Evolutionary conservation across 1,284 basidiomycete species (phyloP).

Genomic region (Somion occarium): DNA sequence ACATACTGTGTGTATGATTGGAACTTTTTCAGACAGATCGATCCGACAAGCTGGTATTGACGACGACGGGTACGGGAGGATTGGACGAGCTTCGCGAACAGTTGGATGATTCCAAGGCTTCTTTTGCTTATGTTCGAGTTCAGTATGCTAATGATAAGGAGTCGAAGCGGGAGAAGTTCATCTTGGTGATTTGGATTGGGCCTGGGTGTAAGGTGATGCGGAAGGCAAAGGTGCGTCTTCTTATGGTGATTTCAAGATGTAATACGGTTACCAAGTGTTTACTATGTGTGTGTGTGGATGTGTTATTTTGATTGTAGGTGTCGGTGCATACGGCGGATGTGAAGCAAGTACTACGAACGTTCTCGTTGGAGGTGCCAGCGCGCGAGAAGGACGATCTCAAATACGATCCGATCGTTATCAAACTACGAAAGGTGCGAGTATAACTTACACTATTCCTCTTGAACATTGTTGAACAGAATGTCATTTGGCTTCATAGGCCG

Average conservation of each 20-base stretch:
- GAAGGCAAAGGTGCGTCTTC: constrained; percentile 72
- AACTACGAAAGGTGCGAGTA: constrained; percentile 65
- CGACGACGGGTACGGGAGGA: constrained; percentile 74
- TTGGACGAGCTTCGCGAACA: constrained; percentile 72
- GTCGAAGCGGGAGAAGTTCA: constrained; percentile 85
- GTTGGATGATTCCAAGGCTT: constrained; percentile 72
- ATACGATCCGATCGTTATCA: constrained; percentile 71
- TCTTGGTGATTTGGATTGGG: constrained; percentile 89
- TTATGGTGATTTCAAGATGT: neutral
- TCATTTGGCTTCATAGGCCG: constrained; percentile 46
- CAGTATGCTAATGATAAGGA: constrained; percentile 85
- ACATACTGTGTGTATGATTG: too few species aligned
- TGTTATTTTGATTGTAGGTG: constrained; percentile 50
- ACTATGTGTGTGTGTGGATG: neutral
- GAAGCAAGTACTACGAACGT: constrained; percentile 73
- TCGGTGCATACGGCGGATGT: constrained; percentile 87
- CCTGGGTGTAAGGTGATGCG: constrained; percentile 84
- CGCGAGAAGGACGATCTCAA: constrained; percentile 77
- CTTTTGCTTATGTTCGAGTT: constrained; percentile 80
- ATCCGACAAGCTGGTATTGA: constrained; percentile 78
- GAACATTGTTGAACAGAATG: neutral
- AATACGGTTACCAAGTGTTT: too few species aligned
- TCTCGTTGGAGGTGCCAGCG: constrained; percentile 83
- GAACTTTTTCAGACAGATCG: constrained; percentile 42
- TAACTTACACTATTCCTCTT: constrained; percentile 1